Base-by-base conservation (phyloP, 2,329 filamentous ascomycete genomes). In the Trichocomaceae sp. region DNA sequence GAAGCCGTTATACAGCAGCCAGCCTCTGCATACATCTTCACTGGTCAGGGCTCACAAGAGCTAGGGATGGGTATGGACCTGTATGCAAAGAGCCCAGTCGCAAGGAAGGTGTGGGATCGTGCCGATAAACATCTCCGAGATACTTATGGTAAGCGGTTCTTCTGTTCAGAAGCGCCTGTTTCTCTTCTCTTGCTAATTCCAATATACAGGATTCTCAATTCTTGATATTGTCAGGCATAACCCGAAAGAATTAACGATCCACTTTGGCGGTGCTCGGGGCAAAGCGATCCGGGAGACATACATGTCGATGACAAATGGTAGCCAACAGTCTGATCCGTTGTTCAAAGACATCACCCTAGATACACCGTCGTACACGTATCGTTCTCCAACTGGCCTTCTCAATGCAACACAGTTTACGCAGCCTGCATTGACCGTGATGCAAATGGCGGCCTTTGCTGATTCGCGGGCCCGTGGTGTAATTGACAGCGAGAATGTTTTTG, bases 1-100 rank as follows among this genome's bases (percentile, higher is more conserved):
- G 92, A 97, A 75, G 93, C 93, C 26, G 93, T 99, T 74, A 90
- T 99, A 56, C 93, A 97, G 74, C 93, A 99, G 71, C 93, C 93
- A 7, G 90, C 92, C 29, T 95, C 92, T 2, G 86, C 93, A 4
- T 99, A 99, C 67, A 89, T 99, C 63, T n/a, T 99, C 75, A 99
- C 93, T 59, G 93, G 93, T 53, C 93, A 99, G 74, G 93, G 93
- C 64, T 96, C 91, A 50, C 93, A 99, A 73, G 93, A 97, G 73
- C 92, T 97, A 73, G 93, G 93, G 58, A 99, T 99, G 93, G 93
- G 93, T 74, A 99, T 99, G 93, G 92, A 97, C 67, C 81, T 99
- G 51, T 99, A 99, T 71, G 87, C 81, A 66, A 95, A 86, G 79
- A 97, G 92, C 70, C 79, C 86, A 41, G 92, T 99, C 17, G 93